These are phyloP conservation scores for Litchi chinensis DNA, from an alignment of 345 rosid species.

Conservation along the genomic window DNA sequence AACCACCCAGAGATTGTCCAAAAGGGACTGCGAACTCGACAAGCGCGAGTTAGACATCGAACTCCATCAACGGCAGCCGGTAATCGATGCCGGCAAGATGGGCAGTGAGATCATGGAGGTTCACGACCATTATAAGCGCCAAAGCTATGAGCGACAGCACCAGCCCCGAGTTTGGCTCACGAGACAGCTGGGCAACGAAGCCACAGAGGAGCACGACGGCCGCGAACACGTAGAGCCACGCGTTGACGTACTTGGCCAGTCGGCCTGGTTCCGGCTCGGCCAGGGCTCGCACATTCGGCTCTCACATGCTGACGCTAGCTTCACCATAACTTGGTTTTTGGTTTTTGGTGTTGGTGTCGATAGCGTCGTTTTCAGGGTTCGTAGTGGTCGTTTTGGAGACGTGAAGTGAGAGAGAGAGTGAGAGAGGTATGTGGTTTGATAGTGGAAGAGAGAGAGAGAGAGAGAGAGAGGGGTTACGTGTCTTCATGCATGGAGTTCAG, in stretches of 20 bases:
- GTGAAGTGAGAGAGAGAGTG: constrained; percentile 5
- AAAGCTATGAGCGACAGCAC: constrained; percentile 62
- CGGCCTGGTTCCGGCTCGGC: constrained; percentile 53
- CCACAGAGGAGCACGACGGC: constrained; percentile 59
- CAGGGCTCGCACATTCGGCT: constrained; percentile 66
- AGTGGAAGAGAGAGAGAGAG: not conserved
- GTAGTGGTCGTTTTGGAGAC: not conserved
- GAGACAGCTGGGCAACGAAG: constrained; percentile 59
- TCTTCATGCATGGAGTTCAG: constrained; percentile 47
- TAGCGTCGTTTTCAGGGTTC: not conserved
- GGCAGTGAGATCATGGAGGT: constrained; percentile 75
- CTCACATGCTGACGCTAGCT: constrained; percentile 84
- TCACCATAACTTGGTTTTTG: constrained; percentile 53
- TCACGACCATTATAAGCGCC: constrained; percentile 49
- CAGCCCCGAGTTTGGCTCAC: constrained; percentile 72
- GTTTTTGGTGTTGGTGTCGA: not conserved
- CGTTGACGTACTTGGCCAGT: constrained; percentile 80
- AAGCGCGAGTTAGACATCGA: constrained; percentile 69
- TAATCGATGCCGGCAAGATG: constrained; percentile 81
- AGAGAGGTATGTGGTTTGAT: not conserved
- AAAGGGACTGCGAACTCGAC: constrained; percentile 81
- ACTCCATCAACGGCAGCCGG: constrained; percentile 52
- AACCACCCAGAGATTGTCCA: constrained; percentile 64
- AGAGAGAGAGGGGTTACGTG: constrained; percentile 35
- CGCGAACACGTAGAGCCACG: constrained; percentile 71